These are phyloP conservation scores for Curvularia spicifera DNA, from an alignment of 2,329 filamentous ascomycete species.

Conservation along the genomic window DNA sequence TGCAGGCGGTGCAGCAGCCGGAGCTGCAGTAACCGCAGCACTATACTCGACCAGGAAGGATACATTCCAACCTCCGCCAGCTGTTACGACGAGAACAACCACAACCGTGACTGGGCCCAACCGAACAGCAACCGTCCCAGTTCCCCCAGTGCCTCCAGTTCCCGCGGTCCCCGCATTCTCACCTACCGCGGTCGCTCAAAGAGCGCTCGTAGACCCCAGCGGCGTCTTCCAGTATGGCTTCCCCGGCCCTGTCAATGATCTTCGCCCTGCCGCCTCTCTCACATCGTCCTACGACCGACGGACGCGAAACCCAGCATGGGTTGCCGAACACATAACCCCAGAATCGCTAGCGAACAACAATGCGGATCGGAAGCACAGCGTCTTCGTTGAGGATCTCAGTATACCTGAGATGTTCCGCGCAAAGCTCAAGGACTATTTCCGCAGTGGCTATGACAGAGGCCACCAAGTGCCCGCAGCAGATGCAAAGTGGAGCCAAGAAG, in stretches of 20 bases:
- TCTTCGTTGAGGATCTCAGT: constrained; percentile 78
- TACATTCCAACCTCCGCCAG: constrained; percentile 30
- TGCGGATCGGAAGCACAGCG: constrained; percentile 82
- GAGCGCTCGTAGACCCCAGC: constrained; percentile 54
- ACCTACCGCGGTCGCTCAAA: constrained; percentile 25
- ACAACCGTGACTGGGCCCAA: constrained; percentile 41
- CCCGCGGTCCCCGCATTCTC: constrained; percentile 28
- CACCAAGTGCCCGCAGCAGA: constrained; percentile 98
- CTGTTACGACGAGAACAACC: constrained; percentile 47
- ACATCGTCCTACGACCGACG: constrained; percentile 90
- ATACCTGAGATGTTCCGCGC: constrained; percentile 90
- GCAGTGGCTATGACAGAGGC: constrained; percentile 91
- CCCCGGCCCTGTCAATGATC: constrained; percentile 85
- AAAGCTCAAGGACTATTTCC: constrained; percentile 90
- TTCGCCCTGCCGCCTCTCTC: constrained; percentile 76
- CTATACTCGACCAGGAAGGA: constrained; percentile 51
- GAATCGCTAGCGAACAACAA: constrained; percentile 75
- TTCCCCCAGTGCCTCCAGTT: constrained; percentile 31
- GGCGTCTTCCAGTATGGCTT: constrained; percentile 70
- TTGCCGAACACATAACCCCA: constrained; percentile 90
- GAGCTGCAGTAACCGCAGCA: constrained; percentile 57
- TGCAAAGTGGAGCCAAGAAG: constrained; percentile 90
- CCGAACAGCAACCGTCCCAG: constrained; percentile 27
- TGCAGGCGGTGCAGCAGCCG: constrained; percentile 56
- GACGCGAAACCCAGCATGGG: constrained; percentile 91